phyloP scores from a whole-genome alignment of 768 basidiomycete species.

The Podaxis sp. region DNA sequence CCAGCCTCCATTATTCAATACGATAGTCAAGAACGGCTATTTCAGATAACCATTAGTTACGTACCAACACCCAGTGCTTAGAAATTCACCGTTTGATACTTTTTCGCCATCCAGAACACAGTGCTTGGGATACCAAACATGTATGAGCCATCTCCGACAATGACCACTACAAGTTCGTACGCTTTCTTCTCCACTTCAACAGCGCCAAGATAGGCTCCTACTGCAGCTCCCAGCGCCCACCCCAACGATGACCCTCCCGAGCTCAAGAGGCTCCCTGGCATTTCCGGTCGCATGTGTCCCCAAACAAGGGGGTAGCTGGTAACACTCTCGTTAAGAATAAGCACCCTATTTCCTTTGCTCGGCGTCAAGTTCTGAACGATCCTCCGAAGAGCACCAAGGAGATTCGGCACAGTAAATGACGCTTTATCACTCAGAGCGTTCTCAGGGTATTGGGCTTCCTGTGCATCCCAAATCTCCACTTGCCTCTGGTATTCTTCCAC shows the following conservation, averaged over 20 bases:
- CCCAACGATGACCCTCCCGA: slow-evolving; percentile 68
- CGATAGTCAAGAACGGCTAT: slow-evolving; percentile 66
- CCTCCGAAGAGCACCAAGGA: slow-evolving; percentile 44
- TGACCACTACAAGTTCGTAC: slow-evolving; percentile 50
- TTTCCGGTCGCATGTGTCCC: slow-evolving; percentile 51
- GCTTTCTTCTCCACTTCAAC: slow-evolving; percentile 20
- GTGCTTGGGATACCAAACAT: slow-evolving; percentile 64
- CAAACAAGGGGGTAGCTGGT: slow-evolving; percentile 52
- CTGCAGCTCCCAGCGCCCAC: slow-evolving; percentile 61
- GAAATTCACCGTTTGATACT: slow-evolving; percentile 54
- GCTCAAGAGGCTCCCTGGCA: slow-evolving; percentile 44
- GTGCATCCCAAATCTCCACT: not conserved
- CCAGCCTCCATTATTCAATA: slow-evolving; percentile 74
- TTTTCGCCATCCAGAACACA: slow-evolving; percentile 69
- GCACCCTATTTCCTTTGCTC: slow-evolving; percentile 29
- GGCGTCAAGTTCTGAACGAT: slow-evolving; percentile 34
- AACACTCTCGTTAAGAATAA: slow-evolving; percentile 63
- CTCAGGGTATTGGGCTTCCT: not conserved
- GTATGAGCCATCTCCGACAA: slow-evolving; percentile 71
- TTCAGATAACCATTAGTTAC: not conserved
- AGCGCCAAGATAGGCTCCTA: slow-evolving; percentile 52
- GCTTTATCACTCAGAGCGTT: not conserved
- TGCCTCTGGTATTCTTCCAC: not conserved
- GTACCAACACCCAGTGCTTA: not conserved
- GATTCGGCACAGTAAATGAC: slow-evolving; percentile 38